These are phyloP conservation scores for Globisporangium okanoganense DNA, from an alignment of 352 stramenopile species.

Conservation along the genomic window DNA sequence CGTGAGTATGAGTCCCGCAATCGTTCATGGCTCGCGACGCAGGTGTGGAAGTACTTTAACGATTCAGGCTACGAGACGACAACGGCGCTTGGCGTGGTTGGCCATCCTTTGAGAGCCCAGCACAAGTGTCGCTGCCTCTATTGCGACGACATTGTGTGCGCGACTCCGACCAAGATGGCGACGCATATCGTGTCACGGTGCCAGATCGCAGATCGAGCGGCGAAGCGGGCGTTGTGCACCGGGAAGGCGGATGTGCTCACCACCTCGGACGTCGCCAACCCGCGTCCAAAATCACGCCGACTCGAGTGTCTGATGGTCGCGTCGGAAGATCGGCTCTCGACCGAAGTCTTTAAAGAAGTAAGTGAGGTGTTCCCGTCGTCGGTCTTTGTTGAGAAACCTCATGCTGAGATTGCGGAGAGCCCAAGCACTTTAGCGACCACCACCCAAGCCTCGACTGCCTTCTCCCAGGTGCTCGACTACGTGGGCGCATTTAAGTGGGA, in stretches of 20 bases:
- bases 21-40: neutral
- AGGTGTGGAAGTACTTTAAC: slow-evolving; percentile 14
- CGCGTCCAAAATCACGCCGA: neutral
- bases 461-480: neutral
- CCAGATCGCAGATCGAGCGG: slow-evolving; percentile 8
- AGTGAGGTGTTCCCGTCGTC: neutral
- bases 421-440: neutral
- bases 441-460: neutral
- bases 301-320: neutral
- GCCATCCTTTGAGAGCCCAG: neutral
- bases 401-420: neutral
- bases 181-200: slow-evolving; percentile 11
- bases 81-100: neutral
- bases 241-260: slow-evolving; percentile 3
- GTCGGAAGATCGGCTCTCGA: neutral
- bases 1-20: neutral
- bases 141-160: slow-evolving; percentile 3
- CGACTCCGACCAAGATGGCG: slow-evolving; percentile 13
- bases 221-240: slow-evolving; percentile 7
- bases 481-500: slow-evolving; percentile 8
- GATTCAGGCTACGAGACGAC: slow-evolving; percentile 4
- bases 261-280: neutral
- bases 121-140: slow-evolving; percentile 14
- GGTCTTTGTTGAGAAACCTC: neutral
- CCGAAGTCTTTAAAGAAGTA: neutral